Percentiles rank a stretch among this genome's conserved stretches.
Evolutionary conservation across 1,139 yeast genomes (phyloP).

Genomic region (Geotrichum australiense): DNA sequence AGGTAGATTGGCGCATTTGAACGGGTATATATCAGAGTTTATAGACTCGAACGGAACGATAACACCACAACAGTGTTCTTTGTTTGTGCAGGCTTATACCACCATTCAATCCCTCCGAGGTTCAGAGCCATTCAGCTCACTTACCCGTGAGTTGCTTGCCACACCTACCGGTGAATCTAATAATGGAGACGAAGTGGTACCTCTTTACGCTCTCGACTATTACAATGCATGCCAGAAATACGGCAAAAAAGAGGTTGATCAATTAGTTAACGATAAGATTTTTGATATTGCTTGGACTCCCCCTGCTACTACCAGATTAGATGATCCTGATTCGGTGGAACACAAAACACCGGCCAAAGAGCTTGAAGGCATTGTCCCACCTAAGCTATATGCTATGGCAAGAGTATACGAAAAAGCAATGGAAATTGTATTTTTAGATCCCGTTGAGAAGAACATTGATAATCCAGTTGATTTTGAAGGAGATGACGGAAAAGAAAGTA

Average conservation of each 20-base stretch:
- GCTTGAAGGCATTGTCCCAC: constrained; percentile 10
- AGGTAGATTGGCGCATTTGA: constrained; percentile 20
- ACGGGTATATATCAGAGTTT: constrained; percentile 21
- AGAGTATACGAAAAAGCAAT: constrained; percentile 19
- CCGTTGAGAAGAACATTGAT: no score
- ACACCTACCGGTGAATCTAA: constrained; percentile 4
- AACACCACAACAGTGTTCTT: constrained; percentile 18
- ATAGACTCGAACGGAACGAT: constrained; percentile 20
- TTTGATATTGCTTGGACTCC: constrained; percentile 20
- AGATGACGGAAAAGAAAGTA: no score
- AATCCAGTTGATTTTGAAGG: no score
- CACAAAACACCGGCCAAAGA: constrained; percentile 5
- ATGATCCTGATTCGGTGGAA: constrained; percentile 1
- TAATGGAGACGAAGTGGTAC: neutral
- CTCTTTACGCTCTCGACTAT: constrained; percentile 16
- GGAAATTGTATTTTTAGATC: constrained; percentile 18
- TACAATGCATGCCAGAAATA: constrained; percentile 18
- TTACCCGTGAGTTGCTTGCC: constrained; percentile 12
- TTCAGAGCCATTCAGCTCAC: constrained; percentile 8
- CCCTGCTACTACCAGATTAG: constrained; percentile 15
- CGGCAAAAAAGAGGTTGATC: constrained; percentile 18
- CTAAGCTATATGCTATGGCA: constrained; percentile 19
- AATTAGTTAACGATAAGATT: constrained; percentile 17
- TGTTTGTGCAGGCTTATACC: constrained; percentile 18
- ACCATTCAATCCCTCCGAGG: constrained; percentile 7